These are phyloP conservation scores for Hypoxylon rickii DNA, from an alignment of 495 filamentous ascomycete genomes.

Conservation along the genomic window DNA sequence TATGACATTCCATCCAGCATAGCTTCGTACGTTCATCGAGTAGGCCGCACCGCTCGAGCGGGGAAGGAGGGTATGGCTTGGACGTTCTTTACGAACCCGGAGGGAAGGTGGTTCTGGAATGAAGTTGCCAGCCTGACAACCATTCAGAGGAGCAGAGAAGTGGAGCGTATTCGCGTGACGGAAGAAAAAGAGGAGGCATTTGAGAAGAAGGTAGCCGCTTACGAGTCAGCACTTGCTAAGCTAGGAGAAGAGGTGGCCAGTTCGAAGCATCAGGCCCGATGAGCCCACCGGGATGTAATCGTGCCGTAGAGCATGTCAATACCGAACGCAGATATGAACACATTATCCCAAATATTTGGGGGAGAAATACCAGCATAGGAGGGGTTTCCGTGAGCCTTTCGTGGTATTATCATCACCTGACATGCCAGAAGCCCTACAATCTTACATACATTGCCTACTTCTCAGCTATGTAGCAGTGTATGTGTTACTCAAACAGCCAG, in stretches of 20 bases:
- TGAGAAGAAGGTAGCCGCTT: slow-evolving; percentile 58
- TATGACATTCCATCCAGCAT: slow-evolving; percentile 87
- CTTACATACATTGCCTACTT: too few species aligned
- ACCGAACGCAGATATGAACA: too few species aligned
- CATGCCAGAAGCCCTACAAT: too few species aligned
- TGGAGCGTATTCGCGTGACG: slow-evolving; percentile 50
- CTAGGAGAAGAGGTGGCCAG: slow-evolving; percentile 52
- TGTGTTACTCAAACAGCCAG: too few species aligned
- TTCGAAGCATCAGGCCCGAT: slow-evolving; percentile 3
- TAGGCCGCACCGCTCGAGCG: slow-evolving; percentile 88
- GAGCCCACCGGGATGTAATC: too few species aligned
- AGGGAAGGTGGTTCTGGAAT: slow-evolving; percentile 87
- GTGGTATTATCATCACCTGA: too few species aligned
- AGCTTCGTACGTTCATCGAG: slow-evolving; percentile 87
- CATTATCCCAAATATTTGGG: too few species aligned
- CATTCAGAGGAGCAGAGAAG: slow-evolving; percentile 41
- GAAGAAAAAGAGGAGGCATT: slow-evolving; percentile 60
- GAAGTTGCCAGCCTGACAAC: slow-evolving; percentile 61
- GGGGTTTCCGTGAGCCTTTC: too few species aligned
- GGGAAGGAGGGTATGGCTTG: slow-evolving; percentile 77
- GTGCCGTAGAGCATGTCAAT: too few species aligned
- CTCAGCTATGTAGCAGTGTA: too few species aligned
- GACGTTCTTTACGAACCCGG: slow-evolving; percentile 76
- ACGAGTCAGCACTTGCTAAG: slow-evolving; percentile 61
- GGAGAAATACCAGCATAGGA: too few species aligned